Base-by-base conservation (phyloP, 2,329 filamentous ascomycete species). In the Diplocarpon mali region DNA sequence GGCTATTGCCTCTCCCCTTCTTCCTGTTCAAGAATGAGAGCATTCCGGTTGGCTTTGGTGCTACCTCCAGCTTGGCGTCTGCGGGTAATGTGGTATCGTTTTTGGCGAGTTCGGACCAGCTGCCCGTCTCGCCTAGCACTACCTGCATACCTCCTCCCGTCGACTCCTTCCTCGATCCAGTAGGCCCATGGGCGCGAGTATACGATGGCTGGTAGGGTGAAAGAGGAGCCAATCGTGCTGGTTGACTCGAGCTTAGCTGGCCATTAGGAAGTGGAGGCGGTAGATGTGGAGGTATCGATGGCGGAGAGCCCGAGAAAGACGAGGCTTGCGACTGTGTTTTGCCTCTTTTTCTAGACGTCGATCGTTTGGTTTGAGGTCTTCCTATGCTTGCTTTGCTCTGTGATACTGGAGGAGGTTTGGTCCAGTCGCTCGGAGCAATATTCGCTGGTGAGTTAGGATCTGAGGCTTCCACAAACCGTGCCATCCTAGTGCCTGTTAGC, bases 11-110 rank as follows among this genome's bases (percentile, higher is more conserved):
- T 51, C 89, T 74, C 24, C 89, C 87, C 69, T 86, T 95, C 68
- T 94, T 95, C 58, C 89, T 75, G 53, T 77, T 85, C 49, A 96
- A 70, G 63, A 98, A 93, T 1, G 87, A 85, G 53, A 96, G 82
- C 73, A 95, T 90, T 42, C 89, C 86, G 14, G 81, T 79, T n/a
- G 79, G 76, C 53, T 74, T 67, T 47, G 73, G 68, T 53, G 66
- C 69, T 47, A 67, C 68, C n/a, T 61, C 63, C 2, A 65, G 68
- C 46, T 70, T 74, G 3, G 80, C 81, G 60, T 87, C 81, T 0
- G 76, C 72, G 1, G 80, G 77, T 32, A 90, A 69, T 2, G 82
- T 88, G 40, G 82, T 76, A 57, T 87, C 89, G 57, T 89, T 84
- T 48, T 89, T 82, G 39, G 87, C 86, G 62, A 95, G 75, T 51